Conservation (phyloP, 2,329 filamentous ascomycete species). For the Aspergillus aculeatinus region DNA sequence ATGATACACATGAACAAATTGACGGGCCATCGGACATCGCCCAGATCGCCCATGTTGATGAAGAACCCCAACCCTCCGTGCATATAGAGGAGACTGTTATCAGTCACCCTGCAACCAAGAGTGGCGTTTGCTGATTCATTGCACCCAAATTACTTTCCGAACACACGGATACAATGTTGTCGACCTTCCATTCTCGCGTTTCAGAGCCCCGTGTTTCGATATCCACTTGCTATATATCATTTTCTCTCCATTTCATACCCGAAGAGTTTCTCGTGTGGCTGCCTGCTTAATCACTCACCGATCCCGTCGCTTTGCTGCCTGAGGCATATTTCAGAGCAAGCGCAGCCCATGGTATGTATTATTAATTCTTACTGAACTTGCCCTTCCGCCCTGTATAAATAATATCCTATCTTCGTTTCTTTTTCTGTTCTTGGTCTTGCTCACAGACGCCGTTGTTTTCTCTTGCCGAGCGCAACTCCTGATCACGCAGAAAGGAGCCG, state of each 20-base stretch:
- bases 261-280: conserved; percentile 1
- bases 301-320: conserved; percentile 1
- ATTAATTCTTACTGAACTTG: conserved; percentile 10
- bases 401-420: conserved; percentile 16
- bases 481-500: neutral
- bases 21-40: neutral
- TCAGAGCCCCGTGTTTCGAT: neutral
- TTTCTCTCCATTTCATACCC: conserved; percentile 1
- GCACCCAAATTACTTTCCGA: neutral
- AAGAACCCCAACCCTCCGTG: conserved; percentile 2
- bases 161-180: neutral
- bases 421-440: conserved; percentile 2
- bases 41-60: neutral
- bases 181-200: neutral
- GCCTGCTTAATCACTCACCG: conserved; percentile 11
- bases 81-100: conserved; percentile 6
- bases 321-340: conserved; percentile 1
- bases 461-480: neutral
- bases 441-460: neutral
- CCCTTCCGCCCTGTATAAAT: conserved; percentile 15
- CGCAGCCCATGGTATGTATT: conserved; percentile 19
- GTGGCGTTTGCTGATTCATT: neutral
- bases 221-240: neutral
- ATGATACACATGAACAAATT: conserved; percentile 9
- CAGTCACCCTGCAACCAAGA: conserved; percentile 4